Percentiles rank a stretch among this genome's conserved stretches.
phyloP scores from a whole-genome alignment of 2,329 filamentous ascomycete genomes.

The Rhynchosporium agropyri region DNA sequence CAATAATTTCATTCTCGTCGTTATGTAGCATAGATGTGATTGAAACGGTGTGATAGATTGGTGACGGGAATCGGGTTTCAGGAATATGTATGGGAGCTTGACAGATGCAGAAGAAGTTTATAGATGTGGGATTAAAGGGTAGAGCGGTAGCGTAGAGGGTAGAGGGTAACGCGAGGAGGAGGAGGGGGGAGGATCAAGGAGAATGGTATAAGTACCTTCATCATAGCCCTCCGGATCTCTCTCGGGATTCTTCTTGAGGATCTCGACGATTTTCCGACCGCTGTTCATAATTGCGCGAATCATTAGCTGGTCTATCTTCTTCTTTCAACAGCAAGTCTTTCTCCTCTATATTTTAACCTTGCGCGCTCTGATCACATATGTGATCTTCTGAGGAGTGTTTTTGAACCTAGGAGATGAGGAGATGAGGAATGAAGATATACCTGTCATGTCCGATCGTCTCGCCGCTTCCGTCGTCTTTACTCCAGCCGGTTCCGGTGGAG shows the following conservation, averaged over 20 bases:
- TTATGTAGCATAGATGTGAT: no score
- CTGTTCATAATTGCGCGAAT: conserved; percentile 42
- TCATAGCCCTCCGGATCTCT: conserved; percentile 60
- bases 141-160: not conserved
- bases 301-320: no score
- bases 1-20: not conserved
- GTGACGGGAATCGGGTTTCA: no score
- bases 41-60: no score
- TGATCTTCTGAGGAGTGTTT: no score
- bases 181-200: not conserved
- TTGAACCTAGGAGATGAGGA: no score
- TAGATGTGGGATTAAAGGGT: not conserved
- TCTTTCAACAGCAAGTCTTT: not conserved
- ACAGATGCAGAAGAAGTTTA: no score
- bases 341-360: no score
- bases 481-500: conserved; percentile 61
- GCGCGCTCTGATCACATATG: no score
- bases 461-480: conserved; percentile 57
- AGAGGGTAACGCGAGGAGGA: not conserved
- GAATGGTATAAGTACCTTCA: conserved; percentile 46
- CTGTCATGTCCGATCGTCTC: conserved; percentile 66
- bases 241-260: conserved; percentile 62
- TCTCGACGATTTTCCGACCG: conserved; percentile 64
- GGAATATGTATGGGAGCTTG: no score
- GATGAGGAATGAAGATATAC: conserved; percentile 36